Evolutionary conservation across 2,329 filamentous ascomycete genomes (phyloP).

Genomic region (Corynespora cassiicola): DNA sequence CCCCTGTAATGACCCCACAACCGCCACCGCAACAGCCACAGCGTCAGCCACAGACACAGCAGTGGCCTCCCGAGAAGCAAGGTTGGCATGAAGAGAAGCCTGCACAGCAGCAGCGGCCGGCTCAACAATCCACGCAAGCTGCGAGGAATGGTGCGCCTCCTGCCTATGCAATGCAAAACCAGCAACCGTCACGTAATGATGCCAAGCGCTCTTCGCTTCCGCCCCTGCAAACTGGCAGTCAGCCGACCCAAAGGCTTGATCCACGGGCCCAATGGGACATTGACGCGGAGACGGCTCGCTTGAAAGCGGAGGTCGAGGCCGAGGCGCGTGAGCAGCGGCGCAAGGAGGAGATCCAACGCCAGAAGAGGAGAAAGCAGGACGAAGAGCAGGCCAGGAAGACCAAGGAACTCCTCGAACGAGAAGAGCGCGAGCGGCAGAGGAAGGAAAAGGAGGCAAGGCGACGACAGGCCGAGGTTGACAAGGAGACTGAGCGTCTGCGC

Average conservation of each 20-base stretch:
- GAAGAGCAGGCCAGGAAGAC: constrained; percentile 58
- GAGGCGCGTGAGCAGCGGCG: constrained; percentile 57
- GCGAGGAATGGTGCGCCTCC: constrained; percentile 15
- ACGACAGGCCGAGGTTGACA: constrained; percentile 63
- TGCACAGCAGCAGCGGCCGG: constrained; percentile 21
- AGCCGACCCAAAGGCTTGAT: constrained; percentile 44
- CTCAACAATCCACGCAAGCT: constrained; percentile 20
- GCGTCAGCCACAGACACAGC: too few relatives aligned
- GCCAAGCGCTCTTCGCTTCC: constrained; percentile 36
- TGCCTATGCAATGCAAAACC: constrained; percentile 12
- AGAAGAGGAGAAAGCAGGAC: constrained; percentile 64
- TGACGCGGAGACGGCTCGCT: constrained; percentile 56
- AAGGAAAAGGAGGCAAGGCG: constrained; percentile 66
- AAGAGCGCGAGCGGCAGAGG: constrained; percentile 67
- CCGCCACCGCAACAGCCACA: constrained; percentile 33
- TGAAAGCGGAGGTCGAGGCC: constrained; percentile 51
- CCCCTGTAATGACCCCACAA: constrained; percentile 41
- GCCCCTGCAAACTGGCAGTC: constrained; percentile 31
- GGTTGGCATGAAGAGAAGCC: too few relatives aligned
- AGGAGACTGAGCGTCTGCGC: constrained; percentile 78
- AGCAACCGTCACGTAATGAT: constrained; percentile 15
- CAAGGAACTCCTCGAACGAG: constrained; percentile 38
- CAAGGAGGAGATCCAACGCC: constrained; percentile 50
- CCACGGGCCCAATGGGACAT: constrained; percentile 61
- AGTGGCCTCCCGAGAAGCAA: too few relatives aligned